Conservation (phyloP, 208 protist species). For the Leishmania arabica region DNA sequence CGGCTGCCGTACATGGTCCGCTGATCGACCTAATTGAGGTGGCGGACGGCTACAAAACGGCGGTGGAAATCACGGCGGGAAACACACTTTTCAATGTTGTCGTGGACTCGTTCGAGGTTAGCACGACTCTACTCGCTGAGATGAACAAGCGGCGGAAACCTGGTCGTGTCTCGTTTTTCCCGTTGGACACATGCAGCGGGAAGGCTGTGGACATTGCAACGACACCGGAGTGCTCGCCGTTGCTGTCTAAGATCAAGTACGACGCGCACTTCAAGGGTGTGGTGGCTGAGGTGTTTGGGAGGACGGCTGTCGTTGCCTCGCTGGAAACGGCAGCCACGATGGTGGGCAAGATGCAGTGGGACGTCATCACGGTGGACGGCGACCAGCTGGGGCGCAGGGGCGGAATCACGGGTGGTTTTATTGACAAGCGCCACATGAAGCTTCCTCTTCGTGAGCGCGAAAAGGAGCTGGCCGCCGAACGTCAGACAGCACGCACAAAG, state of each 20-base stretch:
- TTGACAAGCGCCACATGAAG: slow-evolving; percentile 86
- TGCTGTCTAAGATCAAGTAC: slow-evolving; percentile 83
- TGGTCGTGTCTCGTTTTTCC: slow-evolving; percentile 97
- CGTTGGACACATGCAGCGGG: slow-evolving; percentile 93
- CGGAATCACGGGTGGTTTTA: slow-evolving; percentile 96
- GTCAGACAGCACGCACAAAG: slow-evolving; percentile 34
- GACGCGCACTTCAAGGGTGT: slow-evolving; percentile 80
- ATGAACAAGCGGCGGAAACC: slow-evolving; percentile 90
- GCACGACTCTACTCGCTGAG: slow-evolving; percentile 87
- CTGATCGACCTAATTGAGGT: slow-evolving; percentile 96
- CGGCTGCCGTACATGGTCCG: slow-evolving; percentile 92
- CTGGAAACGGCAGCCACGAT: slow-evolving; percentile 83
- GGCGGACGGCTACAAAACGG: slow-evolving; percentile 85
- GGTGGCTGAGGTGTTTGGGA: slow-evolving; percentile 95
- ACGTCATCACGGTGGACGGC: slow-evolving; percentile 96
- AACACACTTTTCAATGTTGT: slow-evolving; percentile 98
- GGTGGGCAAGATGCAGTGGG: slow-evolving; percentile 73
- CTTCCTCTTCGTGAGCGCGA: slow-evolving; percentile 64
- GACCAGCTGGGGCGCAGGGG: slow-evolving; percentile 90
- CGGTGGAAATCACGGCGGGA: slow-evolving; percentile 95
- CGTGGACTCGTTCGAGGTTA: slow-evolving; percentile 96
- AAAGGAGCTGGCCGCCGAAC: slow-evolving; percentile 31
- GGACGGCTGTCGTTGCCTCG: slow-evolving; percentile 86
- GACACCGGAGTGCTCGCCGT: slow-evolving; percentile 62
- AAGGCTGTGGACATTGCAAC: slow-evolving; percentile 41